These are phyloP conservation scores for Fusarium sp. DNA, from an alignment of 2,329 filamentous ascomycete genomes.

Conservation along the genomic window DNA sequence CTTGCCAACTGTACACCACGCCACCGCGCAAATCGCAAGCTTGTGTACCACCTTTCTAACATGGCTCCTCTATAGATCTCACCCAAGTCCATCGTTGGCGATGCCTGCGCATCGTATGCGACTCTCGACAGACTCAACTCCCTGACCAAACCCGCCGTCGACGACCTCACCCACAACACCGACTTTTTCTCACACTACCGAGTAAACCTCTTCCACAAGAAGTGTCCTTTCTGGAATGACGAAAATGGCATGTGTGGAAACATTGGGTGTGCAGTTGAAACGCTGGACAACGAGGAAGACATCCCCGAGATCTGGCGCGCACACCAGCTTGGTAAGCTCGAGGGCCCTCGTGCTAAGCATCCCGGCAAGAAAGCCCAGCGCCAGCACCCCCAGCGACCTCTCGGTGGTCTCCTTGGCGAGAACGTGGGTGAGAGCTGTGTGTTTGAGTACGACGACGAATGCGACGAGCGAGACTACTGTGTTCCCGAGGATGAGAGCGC, in stretches of 20 bases:
- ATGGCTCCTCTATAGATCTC: conserved; percentile 74
- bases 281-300: conserved; percentile 93
- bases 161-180: conserved; percentile 85
- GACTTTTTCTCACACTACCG: conserved; percentile 99
- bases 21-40: not conserved
- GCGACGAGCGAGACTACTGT: conserved; percentile 96
- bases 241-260: conserved; percentile 96
- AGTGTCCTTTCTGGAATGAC: conserved; percentile 96
- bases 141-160: conserved; percentile 79
- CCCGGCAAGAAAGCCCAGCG: conserved; percentile 81
- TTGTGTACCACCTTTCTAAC: conserved; percentile 56
- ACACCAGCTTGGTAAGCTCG: conserved; percentile 89
- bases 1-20: not conserved
- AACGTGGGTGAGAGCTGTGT: conserved; percentile 95
- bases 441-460: conserved; percentile 97
- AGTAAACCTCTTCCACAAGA: conserved; percentile 92
- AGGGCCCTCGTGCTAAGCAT: conserved; percentile 91
- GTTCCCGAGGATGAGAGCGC: conserved; percentile 94
- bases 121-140: conserved; percentile 88
- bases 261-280: conserved; percentile 95
- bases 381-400: conserved; percentile 77
- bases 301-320: conserved; percentile 93
- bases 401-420: conserved; percentile 86
- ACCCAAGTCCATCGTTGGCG: conserved; percentile 87
- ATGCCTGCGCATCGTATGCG: conserved; percentile 94